Conservation (phyloP, 2,329 filamentous ascomycete genomes). For the Aspergillus hortae region DNA sequence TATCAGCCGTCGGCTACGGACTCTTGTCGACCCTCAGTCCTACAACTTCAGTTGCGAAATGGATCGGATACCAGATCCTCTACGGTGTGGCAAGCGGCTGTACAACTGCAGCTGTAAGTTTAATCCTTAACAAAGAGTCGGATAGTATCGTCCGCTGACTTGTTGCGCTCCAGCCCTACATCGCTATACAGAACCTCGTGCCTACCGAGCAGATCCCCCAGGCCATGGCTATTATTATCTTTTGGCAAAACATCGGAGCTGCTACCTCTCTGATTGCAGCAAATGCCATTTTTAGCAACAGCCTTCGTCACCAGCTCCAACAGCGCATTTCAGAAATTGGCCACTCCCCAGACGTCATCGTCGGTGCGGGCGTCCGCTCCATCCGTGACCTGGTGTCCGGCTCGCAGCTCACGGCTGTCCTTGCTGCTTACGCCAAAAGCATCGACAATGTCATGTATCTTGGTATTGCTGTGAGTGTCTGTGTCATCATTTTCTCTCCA, state of each 20-base stretch:
- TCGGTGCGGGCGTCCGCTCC: slow-evolving; percentile 20
- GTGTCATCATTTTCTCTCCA: slow-evolving; percentile 19
- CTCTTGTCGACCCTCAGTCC: slow-evolving; percentile 28
- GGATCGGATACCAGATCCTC: slow-evolving; percentile 31
- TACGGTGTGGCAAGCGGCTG: slow-evolving; percentile 18
- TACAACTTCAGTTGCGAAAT: slow-evolving; percentile 13
- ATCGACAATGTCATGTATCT: slow-evolving; percentile 29
- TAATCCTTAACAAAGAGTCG: background rate
- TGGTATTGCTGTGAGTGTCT: slow-evolving; percentile 19
- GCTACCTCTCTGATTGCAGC: slow-evolving; percentile 28
- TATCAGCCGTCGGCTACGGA: slow-evolving; percentile 29
- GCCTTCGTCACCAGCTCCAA: slow-evolving; percentile 17
- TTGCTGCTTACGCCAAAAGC: slow-evolving; percentile 24
- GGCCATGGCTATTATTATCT: slow-evolving; percentile 28
- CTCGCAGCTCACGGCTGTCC: slow-evolving; percentile 20
- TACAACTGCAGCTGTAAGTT: slow-evolving; percentile 2
- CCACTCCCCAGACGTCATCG: slow-evolving; percentile 18
- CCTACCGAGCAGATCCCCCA: slow-evolving; percentile 19
- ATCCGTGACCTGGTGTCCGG: slow-evolving; percentile 22
- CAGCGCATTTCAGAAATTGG: slow-evolving; percentile 13
- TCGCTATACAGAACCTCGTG: slow-evolving; percentile 27
- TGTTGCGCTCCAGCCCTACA: slow-evolving; percentile 15
- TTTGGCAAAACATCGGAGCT: slow-evolving; percentile 31
- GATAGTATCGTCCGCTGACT: slow-evolving; percentile 5
- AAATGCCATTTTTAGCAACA: slow-evolving; percentile 26